Percentiles rank a stretch among this genome's conserved stretches.
phyloP scores from a whole-genome alignment of 2,329 filamentous ascomycete species.

The Dendryphion nanum region DNA sequence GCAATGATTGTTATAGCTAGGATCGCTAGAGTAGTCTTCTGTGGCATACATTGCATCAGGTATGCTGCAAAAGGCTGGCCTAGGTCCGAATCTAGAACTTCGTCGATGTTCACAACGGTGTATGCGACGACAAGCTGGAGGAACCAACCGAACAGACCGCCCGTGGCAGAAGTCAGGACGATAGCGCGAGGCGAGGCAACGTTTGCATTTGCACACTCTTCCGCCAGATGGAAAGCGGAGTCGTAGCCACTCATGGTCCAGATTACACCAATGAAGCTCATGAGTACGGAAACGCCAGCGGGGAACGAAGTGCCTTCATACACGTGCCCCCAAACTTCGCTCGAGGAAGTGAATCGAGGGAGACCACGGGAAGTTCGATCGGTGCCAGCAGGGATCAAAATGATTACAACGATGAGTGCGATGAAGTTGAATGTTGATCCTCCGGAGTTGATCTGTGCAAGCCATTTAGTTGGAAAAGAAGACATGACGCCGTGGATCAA shows the following conservation, averaged over 20 bases:
- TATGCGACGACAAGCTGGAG: slow-evolving; percentile 73
- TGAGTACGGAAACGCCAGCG: slow-evolving; percentile 65
- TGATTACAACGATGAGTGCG: slow-evolving; percentile 63
- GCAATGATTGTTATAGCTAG: slow-evolving; percentile 66
- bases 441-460: slow-evolving; percentile 67
- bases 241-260: slow-evolving; percentile 71
- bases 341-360: slow-evolving; percentile 58
- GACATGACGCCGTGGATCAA: slow-evolving; percentile 66
- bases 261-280: slow-evolving; percentile 70
- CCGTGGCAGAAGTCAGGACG: slow-evolving; percentile 65
- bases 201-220: slow-evolving; percentile 73
- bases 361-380: slow-evolving; percentile 51
- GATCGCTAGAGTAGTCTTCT: slow-evolving; percentile 60
- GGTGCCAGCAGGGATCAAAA: slow-evolving; percentile 64
- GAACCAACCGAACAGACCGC: slow-evolving; percentile 69
- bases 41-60: slow-evolving; percentile 63
- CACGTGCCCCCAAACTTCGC: slow-evolving; percentile 64
- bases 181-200: slow-evolving; percentile 70
- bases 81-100: slow-evolving; percentile 59
- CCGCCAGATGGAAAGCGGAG: slow-evolving; percentile 68
- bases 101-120: slow-evolving; percentile 63
- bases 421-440: slow-evolving; percentile 71
- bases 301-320: slow-evolving; percentile 67
- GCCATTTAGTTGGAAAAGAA: slow-evolving; percentile 68
- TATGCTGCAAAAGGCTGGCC: slow-evolving; percentile 72